These are phyloP conservation scores for Lathyrus aphaca DNA, from an alignment of 306 rosid genomes.

Conservation along the genomic window DNA sequence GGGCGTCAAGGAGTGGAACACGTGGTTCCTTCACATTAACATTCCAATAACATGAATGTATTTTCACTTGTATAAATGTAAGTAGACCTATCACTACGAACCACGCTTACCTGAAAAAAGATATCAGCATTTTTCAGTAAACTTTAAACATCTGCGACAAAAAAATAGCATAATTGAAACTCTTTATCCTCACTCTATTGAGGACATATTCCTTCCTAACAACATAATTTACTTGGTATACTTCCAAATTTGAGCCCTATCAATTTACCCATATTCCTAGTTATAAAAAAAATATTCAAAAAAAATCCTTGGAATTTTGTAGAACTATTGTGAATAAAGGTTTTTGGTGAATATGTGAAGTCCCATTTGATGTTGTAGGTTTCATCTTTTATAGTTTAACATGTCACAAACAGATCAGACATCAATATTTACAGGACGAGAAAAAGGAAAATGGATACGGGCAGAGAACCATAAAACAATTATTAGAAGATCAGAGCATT, in stretches of 20 bases:
- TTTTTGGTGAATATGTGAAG: background rate
- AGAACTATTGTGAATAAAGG: constrained; percentile 1
- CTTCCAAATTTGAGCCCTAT: background rate
- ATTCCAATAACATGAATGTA: constrained; percentile 2
- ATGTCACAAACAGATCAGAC: background rate
- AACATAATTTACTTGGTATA: background rate
- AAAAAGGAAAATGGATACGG: background rate
- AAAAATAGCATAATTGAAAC: background rate
- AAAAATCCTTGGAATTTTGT: background rate
- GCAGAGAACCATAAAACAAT: constrained; percentile 21
- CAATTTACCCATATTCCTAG: background rate
- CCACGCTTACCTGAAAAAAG: constrained; percentile 47
- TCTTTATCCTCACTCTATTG: background rate
- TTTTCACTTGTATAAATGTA: constrained; percentile 10
- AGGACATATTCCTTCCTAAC: background rate
- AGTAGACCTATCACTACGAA: constrained; percentile 21
- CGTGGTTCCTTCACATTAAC: constrained; percentile 26
- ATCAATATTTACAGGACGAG: background rate
- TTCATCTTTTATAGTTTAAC: constrained; percentile 21
- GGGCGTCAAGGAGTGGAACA: constrained; percentile 31
- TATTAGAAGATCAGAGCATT: constrained; percentile 4
- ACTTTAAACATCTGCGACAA: background rate
- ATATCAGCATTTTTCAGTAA: background rate
- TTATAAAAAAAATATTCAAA: background rate
- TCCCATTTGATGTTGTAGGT: background rate